Conservation (phyloP, 352 stramenopile species). For the Phytophthora chlamydospora region DNA sequence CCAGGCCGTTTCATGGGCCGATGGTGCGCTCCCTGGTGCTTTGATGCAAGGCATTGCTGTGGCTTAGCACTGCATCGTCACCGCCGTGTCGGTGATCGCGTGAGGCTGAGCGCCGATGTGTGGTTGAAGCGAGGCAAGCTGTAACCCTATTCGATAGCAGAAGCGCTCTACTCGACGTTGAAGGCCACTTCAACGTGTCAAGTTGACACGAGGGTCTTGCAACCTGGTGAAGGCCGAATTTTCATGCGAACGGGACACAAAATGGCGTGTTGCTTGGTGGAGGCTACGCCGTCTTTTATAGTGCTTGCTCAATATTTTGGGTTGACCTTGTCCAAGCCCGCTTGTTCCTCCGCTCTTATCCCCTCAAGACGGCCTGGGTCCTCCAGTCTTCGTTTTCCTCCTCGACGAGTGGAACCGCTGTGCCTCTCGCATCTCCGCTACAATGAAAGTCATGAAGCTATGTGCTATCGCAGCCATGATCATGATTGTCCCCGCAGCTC, state of each 20-base stretch:
- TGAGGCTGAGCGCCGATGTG: constrained; percentile 21
- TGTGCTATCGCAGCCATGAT: background rate
- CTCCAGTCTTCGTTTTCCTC: too few species aligned
- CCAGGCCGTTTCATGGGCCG: constrained; percentile 13
- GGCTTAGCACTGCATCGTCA: background rate
- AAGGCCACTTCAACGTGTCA: constrained; percentile 11
- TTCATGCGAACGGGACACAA: background rate
- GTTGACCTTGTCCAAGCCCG: too few species aligned
- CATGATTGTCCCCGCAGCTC: background rate
- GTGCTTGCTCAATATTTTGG: too few species aligned
- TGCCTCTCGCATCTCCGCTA: too few species aligned
- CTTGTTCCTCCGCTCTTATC: too few species aligned
- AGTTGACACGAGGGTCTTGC: background rate
- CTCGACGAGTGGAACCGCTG: too few species aligned
- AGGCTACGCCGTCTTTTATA: too few species aligned
- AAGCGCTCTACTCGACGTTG: constrained; percentile 20
- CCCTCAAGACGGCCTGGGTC: too few species aligned
- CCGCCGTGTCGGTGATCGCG: constrained; percentile 7
- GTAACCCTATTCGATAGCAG: constrained; percentile 15
- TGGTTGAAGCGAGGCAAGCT: constrained; percentile 28
- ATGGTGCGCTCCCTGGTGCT: too few species aligned
- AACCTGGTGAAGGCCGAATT: background rate
- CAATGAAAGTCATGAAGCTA: too few species aligned
- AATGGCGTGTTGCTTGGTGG: too few species aligned
- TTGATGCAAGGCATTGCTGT: background rate